These are phyloP conservation scores for Pogostemon cablin DNA, from an alignment of 257 asterid genomes.

Conservation along the genomic window DNA sequence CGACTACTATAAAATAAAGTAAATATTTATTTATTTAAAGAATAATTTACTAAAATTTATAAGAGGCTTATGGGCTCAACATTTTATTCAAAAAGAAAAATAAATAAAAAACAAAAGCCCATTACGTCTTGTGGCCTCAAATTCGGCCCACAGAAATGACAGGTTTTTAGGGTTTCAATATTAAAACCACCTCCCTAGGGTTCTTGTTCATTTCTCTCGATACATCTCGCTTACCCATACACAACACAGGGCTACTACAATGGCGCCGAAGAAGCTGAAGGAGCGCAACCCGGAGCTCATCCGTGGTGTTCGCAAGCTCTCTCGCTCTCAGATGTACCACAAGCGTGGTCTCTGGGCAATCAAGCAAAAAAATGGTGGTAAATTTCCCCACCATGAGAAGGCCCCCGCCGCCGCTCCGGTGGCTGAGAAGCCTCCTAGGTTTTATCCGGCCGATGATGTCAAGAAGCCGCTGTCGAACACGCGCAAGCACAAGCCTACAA, in stretches of 20 bases:
- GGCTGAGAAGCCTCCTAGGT: conserved; percentile 49
- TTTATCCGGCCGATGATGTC: conserved; percentile 66
- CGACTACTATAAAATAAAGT: no score
- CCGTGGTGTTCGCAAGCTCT: conserved; percentile 48
- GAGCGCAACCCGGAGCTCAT: conserved; percentile 60
- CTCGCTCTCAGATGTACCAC: conserved; percentile 65
- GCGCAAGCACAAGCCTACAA: conserved; percentile 57
- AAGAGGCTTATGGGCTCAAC: no score
- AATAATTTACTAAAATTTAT: no score
- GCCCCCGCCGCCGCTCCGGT: conserved; percentile 34
- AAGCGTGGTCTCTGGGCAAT: conserved; percentile 76
- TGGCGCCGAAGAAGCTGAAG: conserved; percentile 49
- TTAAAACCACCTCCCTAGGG: conserved; percentile 17
- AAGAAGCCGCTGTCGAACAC: conserved; percentile 62
- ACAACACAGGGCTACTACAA: conserved; percentile 30
- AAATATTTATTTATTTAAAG: no score
- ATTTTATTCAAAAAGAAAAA: no score
- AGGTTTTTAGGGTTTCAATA: no score
- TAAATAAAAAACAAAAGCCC: no score
- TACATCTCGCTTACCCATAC: background rate
- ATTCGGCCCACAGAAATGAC: no score
- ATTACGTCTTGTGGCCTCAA: no score
- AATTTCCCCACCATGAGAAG: conserved; percentile 59
- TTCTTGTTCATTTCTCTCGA: background rate
- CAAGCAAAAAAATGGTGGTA: conserved; percentile 66